Base-by-base conservation (phyloP, 2,329 filamentous ascomycete genomes). In the Clonostachys solani region DNA sequence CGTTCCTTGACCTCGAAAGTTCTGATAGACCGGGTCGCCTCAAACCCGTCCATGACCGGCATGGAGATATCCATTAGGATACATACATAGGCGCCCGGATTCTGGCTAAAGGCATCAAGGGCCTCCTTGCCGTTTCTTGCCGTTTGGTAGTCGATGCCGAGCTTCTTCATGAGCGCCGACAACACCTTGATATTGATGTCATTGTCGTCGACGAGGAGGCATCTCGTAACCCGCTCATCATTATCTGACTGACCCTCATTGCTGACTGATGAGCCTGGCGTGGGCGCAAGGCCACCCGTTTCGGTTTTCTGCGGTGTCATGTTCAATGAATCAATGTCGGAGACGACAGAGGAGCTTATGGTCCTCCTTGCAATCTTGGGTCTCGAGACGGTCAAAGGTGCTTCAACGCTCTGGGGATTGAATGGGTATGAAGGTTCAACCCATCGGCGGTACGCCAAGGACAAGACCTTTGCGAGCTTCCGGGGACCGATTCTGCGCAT, bases 11-110 rank as follows among this genome's bases (percentile, higher is more conserved):
- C 60, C 54, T 82, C 79, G 34, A 75, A 65, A 2, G 68, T 64
- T 1, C 78, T 67, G 13, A 81, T 79, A n/a, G 65, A 62, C 2
- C 71, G 61, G 2, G 76, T 78, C 0, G 73, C 71, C 15, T 73
- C 73, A 4, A 78, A 68, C 0, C 75, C 75, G 50, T 82, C 73
- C 56, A 82, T 74, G 4, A 80, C 60, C 0, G 79, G 79, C 79
- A 83, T 82, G 46, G 71, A 78, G 2, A 81, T 73, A 51, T 82
- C 78, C 56, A 69, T 72, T 5, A 72, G 51, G 1, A 72, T 50
- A 44, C 60, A 65, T 1, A 48, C 49, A 19, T 56, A 68, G 1
- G 55, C 45, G 0, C 52, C 51, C 0, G 57, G 56, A 2, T 54
- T 49, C 1, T 50, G 34, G n/a, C 49, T 52, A 35, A 60, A 69